These are phyloP conservation scores for Calocybe indica DNA, from an alignment of 768 basidiomycete species.

Conservation along the genomic window DNA sequence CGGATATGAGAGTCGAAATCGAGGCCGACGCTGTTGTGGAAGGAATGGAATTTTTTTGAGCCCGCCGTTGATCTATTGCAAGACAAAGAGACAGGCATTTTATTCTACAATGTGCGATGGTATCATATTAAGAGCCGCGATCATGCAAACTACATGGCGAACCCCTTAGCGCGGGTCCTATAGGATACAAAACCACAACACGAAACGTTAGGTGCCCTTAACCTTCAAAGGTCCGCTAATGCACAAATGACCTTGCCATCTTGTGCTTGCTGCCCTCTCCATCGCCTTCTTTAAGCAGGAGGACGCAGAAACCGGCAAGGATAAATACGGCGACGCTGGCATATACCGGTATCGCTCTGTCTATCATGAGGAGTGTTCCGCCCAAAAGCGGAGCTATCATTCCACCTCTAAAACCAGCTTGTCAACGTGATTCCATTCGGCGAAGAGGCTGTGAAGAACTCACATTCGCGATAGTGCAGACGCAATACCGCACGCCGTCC, in stretches of 20 bases:
- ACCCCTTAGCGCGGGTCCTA: no score
- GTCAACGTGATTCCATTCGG: neutral
- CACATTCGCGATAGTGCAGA: slow-evolving; percentile 83
- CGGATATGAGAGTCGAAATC: slow-evolving; percentile 49
- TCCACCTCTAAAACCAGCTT: slow-evolving; percentile 53
- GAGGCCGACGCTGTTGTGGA: slow-evolving; percentile 43
- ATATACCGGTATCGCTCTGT: slow-evolving; percentile 71
- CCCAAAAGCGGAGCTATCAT: slow-evolving; percentile 85
- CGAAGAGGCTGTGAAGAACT: slow-evolving; percentile 17
- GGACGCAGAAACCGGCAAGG: slow-evolving; percentile 55
- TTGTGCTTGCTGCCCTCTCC: slow-evolving; percentile 26
- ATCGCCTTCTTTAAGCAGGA: slow-evolving; percentile 49
- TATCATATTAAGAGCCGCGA: no score
- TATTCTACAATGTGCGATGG: no score
- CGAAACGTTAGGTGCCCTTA: no score
- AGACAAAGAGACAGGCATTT: no score
- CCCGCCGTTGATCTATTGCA: no score
- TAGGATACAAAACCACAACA: no score
- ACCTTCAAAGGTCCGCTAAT: no score
- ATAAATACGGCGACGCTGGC: slow-evolving; percentile 63
- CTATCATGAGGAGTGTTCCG: slow-evolving; percentile 61
- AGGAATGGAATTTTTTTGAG: slow-evolving; percentile 8
- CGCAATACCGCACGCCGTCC: slow-evolving; percentile 84
- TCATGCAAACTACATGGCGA: no score
- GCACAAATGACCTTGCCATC: neutral